These are phyloP conservation scores for Adansonia digitata DNA, from an alignment of 345 rosid species.

Conservation along the genomic window DNA sequence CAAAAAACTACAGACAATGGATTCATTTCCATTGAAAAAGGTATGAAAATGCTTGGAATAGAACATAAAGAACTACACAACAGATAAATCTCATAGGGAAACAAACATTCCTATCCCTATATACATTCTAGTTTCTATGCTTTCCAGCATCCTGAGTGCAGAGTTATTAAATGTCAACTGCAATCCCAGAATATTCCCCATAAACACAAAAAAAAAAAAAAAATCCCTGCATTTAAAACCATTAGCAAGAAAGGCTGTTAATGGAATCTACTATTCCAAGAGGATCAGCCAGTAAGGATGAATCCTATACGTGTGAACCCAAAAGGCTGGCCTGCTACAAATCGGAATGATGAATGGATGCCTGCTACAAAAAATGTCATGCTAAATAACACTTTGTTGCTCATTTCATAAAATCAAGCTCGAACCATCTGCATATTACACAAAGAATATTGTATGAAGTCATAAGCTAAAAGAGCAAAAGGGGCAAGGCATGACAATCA, in stretches of 20 bases:
- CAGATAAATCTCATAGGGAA: not conserved
- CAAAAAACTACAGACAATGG: not conserved
- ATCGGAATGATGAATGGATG: not conserved
- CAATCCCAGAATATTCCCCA: conserved; percentile 6
- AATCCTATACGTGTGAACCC: conserved; percentile 1
- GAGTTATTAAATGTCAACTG: conserved; percentile 9
- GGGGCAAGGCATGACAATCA: not conserved
- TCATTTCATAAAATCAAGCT: conserved; percentile 24
- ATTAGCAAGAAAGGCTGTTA: conserved; percentile 5
- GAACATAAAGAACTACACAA: not conserved
- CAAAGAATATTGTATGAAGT: not conserved
- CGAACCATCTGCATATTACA: conserved; percentile 31
- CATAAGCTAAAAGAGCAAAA: not conserved
- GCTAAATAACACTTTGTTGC: not conserved
- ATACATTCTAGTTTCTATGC: conserved; percentile 14
- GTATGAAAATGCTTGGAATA: not conserved
- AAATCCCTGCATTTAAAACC: conserved; percentile 9
- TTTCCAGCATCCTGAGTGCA: not conserved
- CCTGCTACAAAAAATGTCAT: conserved; percentile 10
- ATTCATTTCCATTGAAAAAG: not conserved
- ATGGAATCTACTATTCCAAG: conserved; percentile 11
- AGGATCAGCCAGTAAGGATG: conserved; percentile 5
- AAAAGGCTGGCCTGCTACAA: conserved; percentile 21
- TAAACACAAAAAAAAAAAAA: not conserved
- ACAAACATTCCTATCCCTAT: conserved; percentile 16